phyloP scores from a whole-genome alignment of 257 asterid species.

The Nicotiana paniculata region DNA sequence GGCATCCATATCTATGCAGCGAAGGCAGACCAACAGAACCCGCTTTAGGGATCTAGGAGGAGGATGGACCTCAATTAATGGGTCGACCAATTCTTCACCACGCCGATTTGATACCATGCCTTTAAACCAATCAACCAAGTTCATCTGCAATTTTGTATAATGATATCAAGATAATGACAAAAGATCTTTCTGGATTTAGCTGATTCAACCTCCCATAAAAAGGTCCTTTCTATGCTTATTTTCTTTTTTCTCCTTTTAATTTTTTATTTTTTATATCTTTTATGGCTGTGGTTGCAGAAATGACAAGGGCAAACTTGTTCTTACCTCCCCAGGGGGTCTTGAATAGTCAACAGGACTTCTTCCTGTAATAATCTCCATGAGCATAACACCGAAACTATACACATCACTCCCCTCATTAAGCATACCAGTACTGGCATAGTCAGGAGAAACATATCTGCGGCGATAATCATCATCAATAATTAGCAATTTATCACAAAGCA shows the following conservation, averaged over 20 bases:
- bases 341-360: conserved; percentile 93
- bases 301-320: neutral
- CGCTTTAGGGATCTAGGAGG: conserved; percentile 77
- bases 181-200: neutral
- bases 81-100: conserved; percentile 78
- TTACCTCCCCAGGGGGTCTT: conserved; percentile 90
- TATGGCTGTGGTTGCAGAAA: neutral
- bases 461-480: conserved; percentile 7
- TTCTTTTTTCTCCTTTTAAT: neutral
- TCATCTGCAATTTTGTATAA: conserved; percentile 59
- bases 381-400: conserved; percentile 91
- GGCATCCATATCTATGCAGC: conserved; percentile 84
- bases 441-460: conserved; percentile 95
- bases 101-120: conserved; percentile 81
- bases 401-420: conserved; percentile 92
- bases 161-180: neutral
- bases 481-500: neutral
- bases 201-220: neutral
- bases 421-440: conserved; percentile 98
- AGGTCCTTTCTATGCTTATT: neutral
- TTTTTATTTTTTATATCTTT: neutral
- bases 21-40: conserved; percentile 68
- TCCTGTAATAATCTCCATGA: conserved; percentile 88
- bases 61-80: conserved; percentile 62
- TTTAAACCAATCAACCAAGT: conserved; percentile 95